These are phyloP conservation scores for Jamesozyma gamospora DNA, from an alignment of 805 yeast genomes.

Conservation along the genomic window DNA sequence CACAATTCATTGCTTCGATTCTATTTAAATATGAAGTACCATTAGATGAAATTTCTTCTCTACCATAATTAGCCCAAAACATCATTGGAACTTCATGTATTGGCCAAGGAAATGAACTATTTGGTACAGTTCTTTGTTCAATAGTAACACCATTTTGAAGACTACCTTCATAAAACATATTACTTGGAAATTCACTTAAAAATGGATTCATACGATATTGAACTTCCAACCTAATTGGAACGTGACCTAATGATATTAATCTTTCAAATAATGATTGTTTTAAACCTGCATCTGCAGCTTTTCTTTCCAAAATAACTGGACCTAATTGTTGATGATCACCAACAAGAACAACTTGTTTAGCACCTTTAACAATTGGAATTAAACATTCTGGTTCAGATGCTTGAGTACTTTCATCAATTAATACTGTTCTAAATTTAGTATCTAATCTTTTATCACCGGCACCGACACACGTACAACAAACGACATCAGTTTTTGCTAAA, in stretches of 20 bases:
- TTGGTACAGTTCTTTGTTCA: constrained; percentile 49
- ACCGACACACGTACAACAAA: constrained; percentile 87
- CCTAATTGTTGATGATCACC: constrained; percentile 97
- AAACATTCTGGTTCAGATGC: constrained; percentile 88
- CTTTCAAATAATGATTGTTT: constrained; percentile 83
- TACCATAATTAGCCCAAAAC: constrained; percentile 87
- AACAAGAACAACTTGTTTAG: constrained; percentile 78
- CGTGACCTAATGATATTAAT: constrained; percentile 68
- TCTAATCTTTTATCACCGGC: constrained; percentile 69
- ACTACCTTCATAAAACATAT: constrained; percentile 86
- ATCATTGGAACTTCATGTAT: constrained; percentile 78
- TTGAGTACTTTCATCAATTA: constrained; percentile 90
- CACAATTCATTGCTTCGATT: constrained; percentile 84
- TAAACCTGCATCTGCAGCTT: constrained; percentile 80
- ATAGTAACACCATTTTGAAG: constrained; percentile 85
- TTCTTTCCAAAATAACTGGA: constrained; percentile 73
- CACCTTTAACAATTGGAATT: constrained; percentile 82
- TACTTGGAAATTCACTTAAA: constrained; percentile 77
- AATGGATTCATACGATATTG: constrained; percentile 95
- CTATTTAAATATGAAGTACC: constrained; percentile 80
- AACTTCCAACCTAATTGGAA: constrained; percentile 78
- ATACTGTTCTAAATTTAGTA: constrained; percentile 60
- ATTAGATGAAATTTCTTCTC: constrained; percentile 74
- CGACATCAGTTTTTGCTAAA: constrained; percentile 56
- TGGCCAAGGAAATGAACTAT: constrained; percentile 84